Conservation (phyloP, 306 rosid species). For the Canavalia ensiformis region DNA sequence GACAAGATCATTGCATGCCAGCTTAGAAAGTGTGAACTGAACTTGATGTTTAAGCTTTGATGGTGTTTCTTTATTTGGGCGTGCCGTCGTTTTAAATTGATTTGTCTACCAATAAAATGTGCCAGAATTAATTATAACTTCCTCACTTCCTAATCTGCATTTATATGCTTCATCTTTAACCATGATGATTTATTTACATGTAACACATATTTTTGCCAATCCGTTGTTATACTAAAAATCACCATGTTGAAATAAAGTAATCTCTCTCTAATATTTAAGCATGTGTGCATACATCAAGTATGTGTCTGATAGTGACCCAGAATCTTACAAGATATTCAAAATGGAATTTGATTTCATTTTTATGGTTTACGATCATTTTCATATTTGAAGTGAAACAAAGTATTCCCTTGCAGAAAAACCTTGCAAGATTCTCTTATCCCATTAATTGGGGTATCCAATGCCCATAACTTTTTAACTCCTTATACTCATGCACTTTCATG, state of each 20-base stretch:
- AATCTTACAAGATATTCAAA: conserved; percentile 55
- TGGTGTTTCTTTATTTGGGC: conserved; percentile 50
- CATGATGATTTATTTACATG: conserved; percentile 9
- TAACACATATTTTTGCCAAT: conserved; percentile 1
- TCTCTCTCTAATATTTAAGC: conserved; percentile 22
- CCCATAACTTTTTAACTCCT: conserved; percentile 6
- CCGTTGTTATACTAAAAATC: conserved; percentile 1
- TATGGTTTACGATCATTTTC: conserved; percentile 40
- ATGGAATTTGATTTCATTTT: conserved; percentile 47
- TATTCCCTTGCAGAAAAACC: conserved; percentile 36
- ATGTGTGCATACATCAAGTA: conserved; percentile 32
- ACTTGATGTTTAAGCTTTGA: conserved; percentile 45
- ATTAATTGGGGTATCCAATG: conserved; percentile 46
- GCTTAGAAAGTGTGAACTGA: conserved; percentile 38
- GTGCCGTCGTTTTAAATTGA: conserved; percentile 41
- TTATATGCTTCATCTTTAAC: conserved; percentile 32
- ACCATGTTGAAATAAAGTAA: background rate
- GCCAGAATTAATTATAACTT: conserved; percentile 10
- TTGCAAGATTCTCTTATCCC: conserved; percentile 47
- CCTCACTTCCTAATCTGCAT: background rate
- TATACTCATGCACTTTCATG: background rate
- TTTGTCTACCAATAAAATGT: conserved; percentile 31
- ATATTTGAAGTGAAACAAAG: conserved; percentile 42
- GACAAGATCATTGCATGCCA: conserved; percentile 54
- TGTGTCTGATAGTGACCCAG: conserved; percentile 45